Evolutionary conservation across 2,329 filamentous ascomycete species (phyloP), one percentile per base, ranked within the genome.

Genomic region (Zymoseptoria tritici): DNA sequence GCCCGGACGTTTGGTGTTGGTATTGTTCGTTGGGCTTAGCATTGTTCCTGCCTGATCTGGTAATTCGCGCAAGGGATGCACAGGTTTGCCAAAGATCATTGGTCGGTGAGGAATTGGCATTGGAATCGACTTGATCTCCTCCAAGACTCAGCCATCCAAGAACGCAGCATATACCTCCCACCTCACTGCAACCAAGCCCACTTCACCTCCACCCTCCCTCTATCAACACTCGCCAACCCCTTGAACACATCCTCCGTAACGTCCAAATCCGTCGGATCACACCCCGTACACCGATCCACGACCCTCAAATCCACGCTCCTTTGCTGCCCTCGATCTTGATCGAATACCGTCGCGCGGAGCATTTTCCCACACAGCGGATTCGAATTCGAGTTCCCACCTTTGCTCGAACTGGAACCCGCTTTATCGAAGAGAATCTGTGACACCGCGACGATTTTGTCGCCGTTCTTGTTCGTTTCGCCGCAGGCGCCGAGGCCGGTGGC

Each of bases 361-460:
- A 79, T 84, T 67, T 78, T 77, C 2, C 85, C 86, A 68, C 90
- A 93, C 1, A 89, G 73, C 1, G 84, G 83, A 66, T 90, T 90
- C 11, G 76, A 70, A 70, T 90, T 90, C 0, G 80, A 77, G 61
- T 80, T 72, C n/a, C 67, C 68, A 11, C 70, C 70, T 24, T 56
- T 67, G 20, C 60, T 65, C 70, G 64, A 64, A 4, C 64, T 64
- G 70, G n/a, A 80, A 69, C 67, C 86, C 82, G 57, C 60, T 0
- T 83, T 80, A 71, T 91, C 88, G 69, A 84, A 93, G 2, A 89
- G 71, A 16, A 80, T 69, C 66, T 86, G 83, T 1, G 86, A 87
- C 0, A 93, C 79, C 0, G 89, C 83, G 42, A 83, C 86, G 49
- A 92, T 82, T 59, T 80, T 69, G 59, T 91, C 86, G 7, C 71